Percentiles rank a stretch among this genome's conserved stretches.
These are phyloP conservation scores for Phytophthora pisi DNA, from an alignment of 352 stramenopile genomes.

Conservation along the genomic window DNA sequence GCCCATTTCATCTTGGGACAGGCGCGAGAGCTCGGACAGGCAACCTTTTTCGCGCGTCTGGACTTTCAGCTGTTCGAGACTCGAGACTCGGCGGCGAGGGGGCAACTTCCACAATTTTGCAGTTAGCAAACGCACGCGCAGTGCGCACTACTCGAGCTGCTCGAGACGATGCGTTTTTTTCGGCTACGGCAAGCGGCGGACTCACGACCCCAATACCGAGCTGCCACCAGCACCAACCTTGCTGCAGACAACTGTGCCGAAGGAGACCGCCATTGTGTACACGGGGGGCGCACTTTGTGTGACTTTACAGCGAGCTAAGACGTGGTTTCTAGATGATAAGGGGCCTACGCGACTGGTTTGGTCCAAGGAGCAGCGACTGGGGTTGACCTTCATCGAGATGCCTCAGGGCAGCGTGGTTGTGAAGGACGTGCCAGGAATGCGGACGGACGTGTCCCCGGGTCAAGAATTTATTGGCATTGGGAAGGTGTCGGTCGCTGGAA, in stretches of 20 bases:
- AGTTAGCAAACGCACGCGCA: constrained; percentile 17
- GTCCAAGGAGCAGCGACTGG: constrained; percentile 51
- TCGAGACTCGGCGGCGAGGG: background rate
- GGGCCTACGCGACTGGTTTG: constrained; percentile 45
- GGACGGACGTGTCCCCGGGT: constrained; percentile 36
- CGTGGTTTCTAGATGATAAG: constrained; percentile 36
- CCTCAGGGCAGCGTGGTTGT: constrained; percentile 46
- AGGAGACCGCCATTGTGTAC: constrained; percentile 37
- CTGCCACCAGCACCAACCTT: constrained; percentile 13
- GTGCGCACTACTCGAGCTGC: constrained; percentile 7
- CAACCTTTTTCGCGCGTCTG: constrained; percentile 22
- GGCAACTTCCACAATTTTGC: background rate
- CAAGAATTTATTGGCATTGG: constrained; percentile 55
- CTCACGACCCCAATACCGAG: constrained; percentile 10
- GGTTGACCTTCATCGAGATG: constrained; percentile 54
- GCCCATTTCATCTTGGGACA: no score
- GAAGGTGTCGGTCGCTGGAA: constrained; percentile 35
- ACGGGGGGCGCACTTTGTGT: constrained; percentile 42
- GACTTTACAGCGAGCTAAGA: constrained; percentile 49
- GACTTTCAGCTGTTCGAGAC: constrained; percentile 23
- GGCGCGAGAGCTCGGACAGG: no score
- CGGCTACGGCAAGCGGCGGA: constrained; percentile 11
- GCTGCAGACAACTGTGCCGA: background rate
- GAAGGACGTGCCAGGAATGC: constrained; percentile 39
- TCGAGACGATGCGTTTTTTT: constrained; percentile 33